phyloP scores from a whole-genome alignment of 1,139 yeast species.

The Candida sp. region DNA sequence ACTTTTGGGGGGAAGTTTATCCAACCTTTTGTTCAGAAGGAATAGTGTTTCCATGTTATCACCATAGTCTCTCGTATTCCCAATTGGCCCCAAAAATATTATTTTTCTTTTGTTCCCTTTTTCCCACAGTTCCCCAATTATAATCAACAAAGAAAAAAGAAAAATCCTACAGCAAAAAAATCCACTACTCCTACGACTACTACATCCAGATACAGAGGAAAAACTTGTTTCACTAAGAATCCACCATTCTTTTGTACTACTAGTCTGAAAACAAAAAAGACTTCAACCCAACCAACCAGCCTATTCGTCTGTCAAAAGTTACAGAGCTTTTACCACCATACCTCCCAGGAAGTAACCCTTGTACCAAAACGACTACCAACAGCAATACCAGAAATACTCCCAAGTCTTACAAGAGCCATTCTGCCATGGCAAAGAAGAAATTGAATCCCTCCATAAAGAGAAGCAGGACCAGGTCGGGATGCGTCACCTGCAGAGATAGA shows the following conservation, averaged over 20 bases:
- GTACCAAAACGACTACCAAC: neutral
- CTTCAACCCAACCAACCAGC: too few relatives aligned
- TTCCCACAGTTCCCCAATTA: neutral
- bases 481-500: conserved; percentile 51
- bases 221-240: neutral
- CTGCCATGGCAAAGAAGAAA: conserved; percentile 20
- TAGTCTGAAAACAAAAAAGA: neutral
- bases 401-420: neutral
- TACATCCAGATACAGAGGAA: neutral
- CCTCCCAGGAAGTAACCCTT: too few relatives aligned
- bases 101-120: neutral
- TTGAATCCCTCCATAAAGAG: conserved; percentile 24
- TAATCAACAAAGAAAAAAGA: neutral
- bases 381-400: neutral
- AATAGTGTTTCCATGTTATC: neutral
- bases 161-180: too few relatives aligned
- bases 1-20: too few relatives aligned
- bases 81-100: neutral
- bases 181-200: neutral
- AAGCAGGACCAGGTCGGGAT: conserved; percentile 49
- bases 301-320: too few relatives aligned
- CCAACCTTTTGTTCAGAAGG: too few relatives aligned
- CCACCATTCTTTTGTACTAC: neutral
- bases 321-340: neutral
- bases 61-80: neutral